Conservation (phyloP, 179 eudicot genomes). For the Sideroxylon spinosum region DNA sequence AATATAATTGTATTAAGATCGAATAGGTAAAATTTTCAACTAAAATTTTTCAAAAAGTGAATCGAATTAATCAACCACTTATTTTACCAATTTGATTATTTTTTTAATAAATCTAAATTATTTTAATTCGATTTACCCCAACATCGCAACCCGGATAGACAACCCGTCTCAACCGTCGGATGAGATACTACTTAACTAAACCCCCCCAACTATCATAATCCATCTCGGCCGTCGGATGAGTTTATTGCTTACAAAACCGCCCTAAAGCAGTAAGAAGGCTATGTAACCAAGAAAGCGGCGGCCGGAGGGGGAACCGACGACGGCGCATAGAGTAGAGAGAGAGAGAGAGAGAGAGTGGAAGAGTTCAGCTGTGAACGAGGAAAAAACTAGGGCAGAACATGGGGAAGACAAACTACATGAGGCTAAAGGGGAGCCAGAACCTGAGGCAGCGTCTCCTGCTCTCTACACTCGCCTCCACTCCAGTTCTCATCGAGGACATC, state of each 20-base stretch:
- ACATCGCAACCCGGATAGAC: too few relatives aligned
- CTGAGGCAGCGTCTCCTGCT: constrained; percentile 59
- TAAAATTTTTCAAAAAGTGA: too few relatives aligned
- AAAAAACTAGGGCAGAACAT: constrained; percentile 11
- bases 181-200: too few relatives aligned
- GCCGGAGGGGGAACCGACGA: background rate
- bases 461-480: constrained; percentile 68
- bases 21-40: too few relatives aligned
- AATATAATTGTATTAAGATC: too few relatives aligned
- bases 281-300: background rate
- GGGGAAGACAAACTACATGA: constrained; percentile 52
- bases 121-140: too few relatives aligned
- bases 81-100: too few relatives aligned
- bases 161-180: too few relatives aligned
- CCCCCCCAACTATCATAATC: too few relatives aligned
- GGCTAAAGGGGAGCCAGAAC: constrained; percentile 65
- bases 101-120: too few relatives aligned
- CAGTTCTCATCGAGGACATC: constrained; percentile 67
- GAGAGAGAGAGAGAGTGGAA: background rate
- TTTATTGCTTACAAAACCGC: background rate
- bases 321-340: background rate
- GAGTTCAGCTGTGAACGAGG: background rate
- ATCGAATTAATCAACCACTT: too few relatives aligned
- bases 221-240: too few relatives aligned
- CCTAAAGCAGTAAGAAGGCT: constrained; percentile 1